These are phyloP conservation scores for Poterioochromonas sp. DNA, from an alignment of 352 stramenopile species.

Conservation along the genomic window DNA sequence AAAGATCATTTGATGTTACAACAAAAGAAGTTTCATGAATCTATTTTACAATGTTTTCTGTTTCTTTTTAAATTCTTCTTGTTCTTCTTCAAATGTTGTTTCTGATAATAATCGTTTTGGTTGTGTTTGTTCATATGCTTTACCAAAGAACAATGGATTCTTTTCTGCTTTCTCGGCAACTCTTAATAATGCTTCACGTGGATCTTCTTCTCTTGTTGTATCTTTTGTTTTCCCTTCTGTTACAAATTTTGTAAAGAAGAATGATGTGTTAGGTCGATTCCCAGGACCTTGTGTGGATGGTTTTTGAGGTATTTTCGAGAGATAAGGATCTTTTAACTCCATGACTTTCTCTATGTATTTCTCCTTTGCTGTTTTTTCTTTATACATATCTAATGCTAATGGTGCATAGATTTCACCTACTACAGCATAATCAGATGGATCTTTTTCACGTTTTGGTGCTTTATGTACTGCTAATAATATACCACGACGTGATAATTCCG, in stretches of 20 bases:
- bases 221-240: slow-evolving; percentile 55
- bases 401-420: slow-evolving; percentile 53
- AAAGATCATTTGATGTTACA: too few species aligned
- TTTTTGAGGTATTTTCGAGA: slow-evolving; percentile 53
- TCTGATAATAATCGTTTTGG: slow-evolving; percentile 21
- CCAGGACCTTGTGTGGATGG: slow-evolving; percentile 44
- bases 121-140: slow-evolving; percentile 31
- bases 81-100: slow-evolving; percentile 37
- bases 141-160: slow-evolving; percentile 24
- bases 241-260: slow-evolving; percentile 58
- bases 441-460: slow-evolving; percentile 7
- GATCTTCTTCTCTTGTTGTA: slow-evolving; percentile 54
- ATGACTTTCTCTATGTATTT: slow-evolving; percentile 43
- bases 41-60: slow-evolving; percentile 23
- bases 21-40: too few species aligned
- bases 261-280: background rate
- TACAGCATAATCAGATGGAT: slow-evolving; percentile 31
- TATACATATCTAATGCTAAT: slow-evolving; percentile 60
- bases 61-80: slow-evolving; percentile 37
- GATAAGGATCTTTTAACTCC: slow-evolving; percentile 55
- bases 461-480: background rate
- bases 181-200: slow-evolving; percentile 58
- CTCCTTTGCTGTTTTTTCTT: slow-evolving; percentile 44
- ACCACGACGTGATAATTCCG: background rate
- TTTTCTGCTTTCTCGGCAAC: slow-evolving; percentile 47